phyloP scores from a whole-genome alignment of 106 monocot genomes.

The Dioscorea alata region DNA sequence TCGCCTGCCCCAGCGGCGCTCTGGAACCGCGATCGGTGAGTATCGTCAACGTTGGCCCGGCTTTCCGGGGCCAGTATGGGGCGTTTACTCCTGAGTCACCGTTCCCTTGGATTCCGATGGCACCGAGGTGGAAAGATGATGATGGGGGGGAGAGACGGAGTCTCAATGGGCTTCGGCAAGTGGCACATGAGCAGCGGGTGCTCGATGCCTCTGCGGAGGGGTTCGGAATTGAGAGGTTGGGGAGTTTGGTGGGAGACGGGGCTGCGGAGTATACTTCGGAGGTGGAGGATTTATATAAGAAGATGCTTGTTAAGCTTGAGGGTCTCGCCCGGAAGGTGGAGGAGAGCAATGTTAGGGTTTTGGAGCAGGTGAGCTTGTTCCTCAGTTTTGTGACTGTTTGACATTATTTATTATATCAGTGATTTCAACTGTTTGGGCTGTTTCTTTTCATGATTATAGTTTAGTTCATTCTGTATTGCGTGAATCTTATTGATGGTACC shows the following conservation, averaged over 20 bases:
- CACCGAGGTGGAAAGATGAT: neutral
- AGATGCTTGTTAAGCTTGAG: slow-evolving; percentile 54
- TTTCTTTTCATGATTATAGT: neutral
- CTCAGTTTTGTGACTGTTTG: neutral
- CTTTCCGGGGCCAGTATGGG: slow-evolving; percentile 36
- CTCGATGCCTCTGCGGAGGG: slow-evolving; percentile 29
- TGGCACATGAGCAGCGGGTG: slow-evolving; percentile 7
- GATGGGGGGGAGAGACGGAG: slow-evolving; percentile 9
- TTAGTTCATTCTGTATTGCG: neutral
- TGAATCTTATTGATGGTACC: neutral
- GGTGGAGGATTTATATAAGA: slow-evolving; percentile 52
- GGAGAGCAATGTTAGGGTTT: slow-evolving; percentile 40
- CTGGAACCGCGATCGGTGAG: slow-evolving; percentile 36
- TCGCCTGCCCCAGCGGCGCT: slow-evolving; percentile 2
- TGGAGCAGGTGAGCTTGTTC: slow-evolving; percentile 43
- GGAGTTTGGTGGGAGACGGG: slow-evolving; percentile 24
- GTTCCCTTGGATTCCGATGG: slow-evolving; percentile 24
- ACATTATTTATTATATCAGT: neutral
- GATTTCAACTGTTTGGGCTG: neutral
- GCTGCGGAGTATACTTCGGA: slow-evolving; percentile 24
- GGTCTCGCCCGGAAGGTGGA: slow-evolving; percentile 45
- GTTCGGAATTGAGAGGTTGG: slow-evolving; percentile 34
- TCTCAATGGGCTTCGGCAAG: slow-evolving; percentile 3
- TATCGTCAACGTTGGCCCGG: slow-evolving; percentile 52
- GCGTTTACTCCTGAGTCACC: slow-evolving; percentile 29